Base-by-base conservation (phyloP, 192 early-diverging fungal genomes). In the Glomus cerebriforme region DNA sequence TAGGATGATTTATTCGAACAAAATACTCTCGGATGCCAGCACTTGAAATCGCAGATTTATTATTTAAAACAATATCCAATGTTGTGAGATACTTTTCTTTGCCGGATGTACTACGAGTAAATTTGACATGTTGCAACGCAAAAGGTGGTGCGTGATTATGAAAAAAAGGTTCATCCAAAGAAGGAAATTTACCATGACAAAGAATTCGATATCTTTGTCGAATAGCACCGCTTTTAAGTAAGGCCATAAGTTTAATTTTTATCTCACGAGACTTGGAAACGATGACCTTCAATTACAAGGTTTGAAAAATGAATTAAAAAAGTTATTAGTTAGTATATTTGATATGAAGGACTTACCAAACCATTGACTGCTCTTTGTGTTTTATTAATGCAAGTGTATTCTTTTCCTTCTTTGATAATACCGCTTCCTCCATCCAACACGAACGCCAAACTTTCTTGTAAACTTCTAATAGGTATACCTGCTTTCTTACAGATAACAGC, bases 131-230 rank as follows among this genome's bases (percentile, higher is more conserved):
- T 34, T 58, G 39, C 32, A 73, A 49, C 22, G 39, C 47, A 27
- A 73, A 73, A 31, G 72, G 72, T 27, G 34, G 45, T 0, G 3
- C 17, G 66, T 68, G 66, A 7, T 22, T 15, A 24, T 63, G 62
- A 27, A 29, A 63, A 63, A 29, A 63, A 29, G 62, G 2, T 26
- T 17, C 72, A 26, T 54, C 47, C 26, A 2, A 8, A 10, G 45
- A 58, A 17, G 26, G 22, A 68, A 34, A 73, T 73, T 49, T 47
- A 29, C 72, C 72, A 13, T 73, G 72, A 73, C 72, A 73, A 31
- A 73, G 24, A 22, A 73, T 19, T n/a, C 72, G 72, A 73, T 73
- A 73, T 10, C 29, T 59, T 26, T 58, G 54, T 29, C 22, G 9
- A 32, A 73, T 73, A 29, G 13, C 19, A 45, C 72, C 72, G 19